A percentile compares a stretch with the other conserved stretches of the same genome.
These are phyloP conservation scores for Cryomyces antarcticus DNA, from an alignment of 495 filamentous ascomycete species.

Conservation along the genomic window DNA sequence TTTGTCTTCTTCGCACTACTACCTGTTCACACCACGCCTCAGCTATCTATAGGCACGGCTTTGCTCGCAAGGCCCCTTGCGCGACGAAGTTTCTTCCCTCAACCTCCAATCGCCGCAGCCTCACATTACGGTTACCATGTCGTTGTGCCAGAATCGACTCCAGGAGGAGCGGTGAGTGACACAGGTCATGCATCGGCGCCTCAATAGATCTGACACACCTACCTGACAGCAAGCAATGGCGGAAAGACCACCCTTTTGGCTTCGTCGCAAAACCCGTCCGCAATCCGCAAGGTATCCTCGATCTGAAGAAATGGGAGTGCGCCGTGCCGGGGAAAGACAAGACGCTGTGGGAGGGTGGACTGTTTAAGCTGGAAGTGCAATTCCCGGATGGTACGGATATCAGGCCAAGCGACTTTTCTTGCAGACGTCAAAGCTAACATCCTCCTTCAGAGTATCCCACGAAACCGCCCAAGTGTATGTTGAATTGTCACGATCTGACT, in stretches of 20 bases:
- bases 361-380: slow-evolving; percentile 80
- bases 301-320: slow-evolving; percentile 92
- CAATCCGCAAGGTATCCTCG: slow-evolving; percentile 58
- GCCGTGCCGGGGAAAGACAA: slow-evolving; percentile 88
- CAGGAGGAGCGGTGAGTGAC: slow-evolving; percentile 64
- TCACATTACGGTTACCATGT: slow-evolving; percentile 31
- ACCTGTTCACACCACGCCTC: too few species aligned
- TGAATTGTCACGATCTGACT: not conserved
- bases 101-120: not conserved
- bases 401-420: too few species aligned
- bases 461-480: slow-evolving; percentile 92
- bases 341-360: slow-evolving; percentile 88
- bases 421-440: slow-evolving; percentile 9
- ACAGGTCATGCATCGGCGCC: not conserved
- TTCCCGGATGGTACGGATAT: slow-evolving; percentile 76
- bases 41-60: too few species aligned
- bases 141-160: slow-evolving; percentile 70
- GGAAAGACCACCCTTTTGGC: slow-evolving; percentile 89
- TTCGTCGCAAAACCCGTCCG: slow-evolving; percentile 84
- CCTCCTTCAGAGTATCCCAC: slow-evolving; percentile 70
- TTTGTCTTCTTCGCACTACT: too few species aligned
- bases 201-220: not conserved
- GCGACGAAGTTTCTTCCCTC: not conserved
- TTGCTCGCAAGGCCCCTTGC: too few species aligned
- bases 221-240: slow-evolving; percentile 69